Evolutionary conservation across 768 basidiomycete genomes (phyloP), one percentile per base, ranked within the genome.

Genomic region (Clitopilus hobsonii): DNA sequence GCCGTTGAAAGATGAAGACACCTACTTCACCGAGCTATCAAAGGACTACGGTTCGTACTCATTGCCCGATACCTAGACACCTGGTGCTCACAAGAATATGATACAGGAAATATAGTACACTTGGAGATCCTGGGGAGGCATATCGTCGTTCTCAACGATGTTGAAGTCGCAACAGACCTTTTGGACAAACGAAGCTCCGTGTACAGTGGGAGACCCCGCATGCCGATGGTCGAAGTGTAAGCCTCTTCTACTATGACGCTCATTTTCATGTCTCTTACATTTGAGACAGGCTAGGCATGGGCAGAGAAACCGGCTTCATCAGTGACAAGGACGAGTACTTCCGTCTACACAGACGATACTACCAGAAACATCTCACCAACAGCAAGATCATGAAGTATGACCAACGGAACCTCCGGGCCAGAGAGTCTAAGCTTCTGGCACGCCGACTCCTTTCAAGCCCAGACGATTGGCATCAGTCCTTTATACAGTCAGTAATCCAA

Each of bases 181-280:
- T 24, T 50, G 16, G 49, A 50, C n/a, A 50, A 50, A 24, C 11
- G 28, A 26, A 29, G 49, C 24, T 50, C 49, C 11, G 20, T 50
- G 16, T 26, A 50, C 28, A 69, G 71, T 10, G 49, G 62, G 38
- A 52, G 63, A 32, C 65, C 61, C 5, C 20, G 48, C 18, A 53
- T 65, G 7, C 53, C 58, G 23, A 47, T 65, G 22, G 59, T 56
- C 28, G 51, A 64, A 20, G 14, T 67, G 64, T 67, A 48, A n/a
- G 65, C n/a, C 18, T 41, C 18, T 20, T 53, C 1, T 29, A 16
- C 7, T 26, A 24, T 50, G 6, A 18, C 18, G 10, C 18, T n/a
- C 11, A 29, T 16, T 29, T 1, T 6, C 16, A 20, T 10, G 6
- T 10, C 16, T 24, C 10, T 26, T n/a, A n/a, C n/a, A n/a, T n/a